Evolutionary conservation across 2,329 filamentous ascomycete species (phyloP), one percentile per base, ranked within the genome.

Genomic region (Alternaria burnsii): DNA sequence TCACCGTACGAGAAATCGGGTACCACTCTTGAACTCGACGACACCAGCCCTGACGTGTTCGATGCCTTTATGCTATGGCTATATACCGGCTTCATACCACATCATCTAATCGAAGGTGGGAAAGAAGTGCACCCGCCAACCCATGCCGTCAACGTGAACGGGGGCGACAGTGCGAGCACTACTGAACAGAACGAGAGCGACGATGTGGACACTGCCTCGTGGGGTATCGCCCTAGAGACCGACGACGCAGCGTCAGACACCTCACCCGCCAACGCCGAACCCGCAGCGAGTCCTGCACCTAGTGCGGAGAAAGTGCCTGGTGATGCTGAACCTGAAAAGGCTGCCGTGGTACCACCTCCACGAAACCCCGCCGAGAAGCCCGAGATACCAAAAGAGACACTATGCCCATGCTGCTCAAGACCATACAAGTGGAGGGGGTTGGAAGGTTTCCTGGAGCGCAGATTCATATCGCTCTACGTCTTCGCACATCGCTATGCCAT

Each of bases 11-110:
- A 72, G 42, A 73, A 59, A 40, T 66, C 66, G 24, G 70, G 65
- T 6, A 53, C 70, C 5, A 67, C 63, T 14, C 62, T 77, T 12
- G 75, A 76, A 52, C 70, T 77, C 8, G 69, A 75, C 9, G 73
- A 76, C 34, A 74, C 72, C 4, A 72, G 64, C 46, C 72, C 75
- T n/a, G 75, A 77, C 54, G 74, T 76, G n/a, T 77, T 77, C 47
- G 75, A 77, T 59, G 71, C 73, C 8, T 77, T 77, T 55, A 75
- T 77, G 74, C 65, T 77, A 55, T 77, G 75, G 75, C 59, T 77
- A n/a, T 75, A 77, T 55, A 77, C 75, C 7, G 75, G 75, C 9
- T 72, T 73, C 51, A 75, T 77, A 22, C 75, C 75, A 6, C 75
- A 77, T 24, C 75, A 77, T 66, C 68, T 77, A 6, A 76, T 77